Conservation (phyloP, 139 green algal genomes). For the Ostreobium quekettii region DNA sequence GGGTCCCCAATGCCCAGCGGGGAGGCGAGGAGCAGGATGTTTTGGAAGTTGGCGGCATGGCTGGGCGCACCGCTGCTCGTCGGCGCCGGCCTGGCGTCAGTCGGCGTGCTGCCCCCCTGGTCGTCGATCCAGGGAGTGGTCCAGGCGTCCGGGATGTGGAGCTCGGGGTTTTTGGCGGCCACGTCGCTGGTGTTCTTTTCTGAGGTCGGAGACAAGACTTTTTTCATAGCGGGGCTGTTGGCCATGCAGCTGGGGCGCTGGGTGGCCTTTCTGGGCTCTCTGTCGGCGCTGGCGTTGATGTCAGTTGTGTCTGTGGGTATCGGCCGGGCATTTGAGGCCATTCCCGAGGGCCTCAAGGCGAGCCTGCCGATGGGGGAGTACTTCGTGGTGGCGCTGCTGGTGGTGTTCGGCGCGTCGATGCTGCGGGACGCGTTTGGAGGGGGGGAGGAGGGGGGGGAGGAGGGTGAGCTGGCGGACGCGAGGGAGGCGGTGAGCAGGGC, state of each 20-base stretch:
- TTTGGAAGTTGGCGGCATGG: no score
- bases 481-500: slow-evolving; percentile 48
- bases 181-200: slow-evolving; percentile 93
- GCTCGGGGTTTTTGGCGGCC: slow-evolving; percentile 81
- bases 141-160: slow-evolving; percentile 41
- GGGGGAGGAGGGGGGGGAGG: neutral
- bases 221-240: slow-evolving; percentile 97
- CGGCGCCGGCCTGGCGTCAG: no score
- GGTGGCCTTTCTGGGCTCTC: slow-evolving; percentile 48
- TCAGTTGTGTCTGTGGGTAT: slow-evolving; percentile 89
- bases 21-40: no score
- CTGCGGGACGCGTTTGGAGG: slow-evolving; percentile 39
- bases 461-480: slow-evolving; percentile 37
- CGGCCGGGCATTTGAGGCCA: slow-evolving; percentile 73
- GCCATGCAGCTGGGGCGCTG: slow-evolving; percentile 68
- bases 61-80: no score
- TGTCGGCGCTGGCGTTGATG: slow-evolving; percentile 69
- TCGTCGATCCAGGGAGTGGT: no score
- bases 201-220: slow-evolving; percentile 98
- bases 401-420: slow-evolving; percentile 84
- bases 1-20: no score
- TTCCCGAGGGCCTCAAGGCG: slow-evolving; percentile 68
- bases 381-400: slow-evolving; percentile 67
- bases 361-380: slow-evolving; percentile 75
- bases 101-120: no score